Conservation (phyloP, 1,284 basidiomycete genomes). For the Neotropicomus parvogracilis region DNA sequence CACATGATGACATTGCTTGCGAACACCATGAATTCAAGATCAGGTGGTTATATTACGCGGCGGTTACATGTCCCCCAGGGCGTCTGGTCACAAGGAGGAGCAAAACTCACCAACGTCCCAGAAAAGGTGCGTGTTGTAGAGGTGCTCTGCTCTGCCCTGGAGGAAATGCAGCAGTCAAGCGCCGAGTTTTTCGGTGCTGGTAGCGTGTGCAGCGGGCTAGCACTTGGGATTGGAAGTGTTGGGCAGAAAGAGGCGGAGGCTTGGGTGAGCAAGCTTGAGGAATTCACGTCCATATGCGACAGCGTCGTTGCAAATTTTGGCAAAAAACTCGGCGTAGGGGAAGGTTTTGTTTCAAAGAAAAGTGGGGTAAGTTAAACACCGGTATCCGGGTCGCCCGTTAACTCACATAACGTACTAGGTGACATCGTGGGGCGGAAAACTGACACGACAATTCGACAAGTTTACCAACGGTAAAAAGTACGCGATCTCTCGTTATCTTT, state of each 20-base stretch:
- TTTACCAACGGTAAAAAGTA: conserved; percentile 90
- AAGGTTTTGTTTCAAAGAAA: conserved; percentile 81
- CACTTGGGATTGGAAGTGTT: conserved; percentile 65
- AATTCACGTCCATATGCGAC: conserved; percentile 76
- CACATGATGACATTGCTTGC: conserved; percentile 83
- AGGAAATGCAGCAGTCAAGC: conserved; percentile 66
- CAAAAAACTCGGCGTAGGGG: conserved; percentile 86
- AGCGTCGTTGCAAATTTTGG: conserved; percentile 79
- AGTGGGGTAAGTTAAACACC: conserved; percentile 47
- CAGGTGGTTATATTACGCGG: conserved; percentile 86
- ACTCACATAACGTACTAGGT: conserved; percentile 37
- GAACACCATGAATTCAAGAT: conserved; percentile 75
- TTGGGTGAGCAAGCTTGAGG: conserved; percentile 69
- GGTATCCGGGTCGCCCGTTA: conserved; percentile 1
- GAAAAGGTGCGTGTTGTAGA: conserved; percentile 86
- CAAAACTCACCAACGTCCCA: conserved; percentile 74
- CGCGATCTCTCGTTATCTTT: conserved; percentile 31
- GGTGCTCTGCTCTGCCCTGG: conserved; percentile 70
- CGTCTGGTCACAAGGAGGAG: conserved; percentile 88
- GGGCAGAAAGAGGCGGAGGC: conserved; percentile 67
- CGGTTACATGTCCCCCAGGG: conserved; percentile 85
- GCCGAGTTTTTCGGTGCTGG: conserved; percentile 72
- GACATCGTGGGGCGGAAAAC: conserved; percentile 74
- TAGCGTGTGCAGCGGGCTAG: conserved; percentile 70
- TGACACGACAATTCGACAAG: conserved; percentile 83